These are phyloP conservation scores for Fusarium abutilonis DNA, from an alignment of 2,329 filamentous ascomycete genomes.

Conservation along the genomic window DNA sequence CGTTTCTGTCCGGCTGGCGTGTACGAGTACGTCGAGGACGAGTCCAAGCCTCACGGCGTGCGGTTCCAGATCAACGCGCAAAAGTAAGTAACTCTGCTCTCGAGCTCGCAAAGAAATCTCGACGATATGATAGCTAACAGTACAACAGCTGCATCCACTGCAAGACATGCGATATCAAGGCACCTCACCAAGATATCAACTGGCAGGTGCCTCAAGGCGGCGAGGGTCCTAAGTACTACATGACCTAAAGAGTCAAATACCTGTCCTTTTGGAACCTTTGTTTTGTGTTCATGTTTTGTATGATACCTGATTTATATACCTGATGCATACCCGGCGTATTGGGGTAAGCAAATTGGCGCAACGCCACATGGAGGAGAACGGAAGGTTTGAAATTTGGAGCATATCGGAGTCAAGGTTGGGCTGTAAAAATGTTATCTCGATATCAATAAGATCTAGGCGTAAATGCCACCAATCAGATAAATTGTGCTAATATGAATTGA, in stretches of 20 bases:
- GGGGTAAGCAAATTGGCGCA: slow-evolving; percentile 17
- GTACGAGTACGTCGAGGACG: slow-evolving; percentile 97
- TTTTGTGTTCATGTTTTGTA: slow-evolving; percentile 34
- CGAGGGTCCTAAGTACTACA: slow-evolving; percentile 77
- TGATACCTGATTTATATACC: slow-evolving; percentile 44
- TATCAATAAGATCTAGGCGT: slow-evolving; percentile 7
- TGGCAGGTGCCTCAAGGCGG: slow-evolving; percentile 96
- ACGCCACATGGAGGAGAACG: slow-evolving; percentile 20
- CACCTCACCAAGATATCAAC: slow-evolving; percentile 95
- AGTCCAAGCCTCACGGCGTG: slow-evolving; percentile 84
- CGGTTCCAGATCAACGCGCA: slow-evolving; percentile 97
- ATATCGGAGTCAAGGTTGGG: slow-evolving; percentile 36
- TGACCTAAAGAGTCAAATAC: slow-evolving; percentile 58
- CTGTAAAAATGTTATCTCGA: slow-evolving; percentile 15
- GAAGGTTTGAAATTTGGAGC: slow-evolving; percentile 22
- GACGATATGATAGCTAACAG: slow-evolving; percentile 19
- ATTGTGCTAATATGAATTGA: background rate
- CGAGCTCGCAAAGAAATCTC: background rate
- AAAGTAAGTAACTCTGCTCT: slow-evolving; percentile 69
- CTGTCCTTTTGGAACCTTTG: slow-evolving; percentile 9
- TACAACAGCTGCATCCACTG: slow-evolving; percentile 89
- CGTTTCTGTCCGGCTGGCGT: slow-evolving; percentile 97
- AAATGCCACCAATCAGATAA: background rate
- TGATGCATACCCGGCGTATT: slow-evolving; percentile 40
- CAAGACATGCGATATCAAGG: slow-evolving; percentile 99